These are phyloP conservation scores for Wallemia ichthyophaga DNA, from an alignment of 1,284 basidiomycete genomes.

Conservation along the genomic window DNA sequence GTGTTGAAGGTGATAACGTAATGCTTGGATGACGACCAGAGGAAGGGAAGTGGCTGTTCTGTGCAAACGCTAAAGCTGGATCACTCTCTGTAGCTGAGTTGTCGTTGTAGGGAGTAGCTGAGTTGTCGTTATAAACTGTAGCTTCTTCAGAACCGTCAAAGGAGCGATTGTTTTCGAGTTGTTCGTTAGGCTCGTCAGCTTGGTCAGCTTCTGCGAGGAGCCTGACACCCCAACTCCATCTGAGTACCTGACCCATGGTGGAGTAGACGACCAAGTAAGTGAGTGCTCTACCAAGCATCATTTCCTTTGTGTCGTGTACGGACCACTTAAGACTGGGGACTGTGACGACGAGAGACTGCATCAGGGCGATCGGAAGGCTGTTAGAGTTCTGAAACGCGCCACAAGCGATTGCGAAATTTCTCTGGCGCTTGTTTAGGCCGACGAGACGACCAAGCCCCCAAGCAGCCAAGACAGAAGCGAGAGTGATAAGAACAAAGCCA, in stretches of 20 bases:
- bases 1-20: background rate
- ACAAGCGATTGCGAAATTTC: conserved; percentile 54
- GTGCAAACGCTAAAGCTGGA: background rate
- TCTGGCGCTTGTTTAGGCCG: conserved; percentile 23
- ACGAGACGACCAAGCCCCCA: conserved; percentile 23
- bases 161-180: background rate
- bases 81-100: background rate
- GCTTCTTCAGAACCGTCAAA: background rate
- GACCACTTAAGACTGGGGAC: conserved; percentile 64
- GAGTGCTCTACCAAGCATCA: conserved; percentile 70
- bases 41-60: background rate
- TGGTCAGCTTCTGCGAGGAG: conserved; percentile 43
- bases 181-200: background rate
- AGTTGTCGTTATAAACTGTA: background rate
- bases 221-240: conserved; percentile 62
- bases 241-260: conserved; percentile 43
- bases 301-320: conserved; percentile 41
- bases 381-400: conserved; percentile 78
- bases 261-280: conserved; percentile 79
- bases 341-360: conserved; percentile 42
- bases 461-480: conserved; percentile 22
- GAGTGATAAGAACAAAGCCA: conserved; percentile 5
- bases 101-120: background rate
- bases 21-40: background rate
- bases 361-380: conserved; percentile 62